phyloP scores from a whole-genome alignment of 208 protist species.

The Blechomonas ayalai region DNA sequence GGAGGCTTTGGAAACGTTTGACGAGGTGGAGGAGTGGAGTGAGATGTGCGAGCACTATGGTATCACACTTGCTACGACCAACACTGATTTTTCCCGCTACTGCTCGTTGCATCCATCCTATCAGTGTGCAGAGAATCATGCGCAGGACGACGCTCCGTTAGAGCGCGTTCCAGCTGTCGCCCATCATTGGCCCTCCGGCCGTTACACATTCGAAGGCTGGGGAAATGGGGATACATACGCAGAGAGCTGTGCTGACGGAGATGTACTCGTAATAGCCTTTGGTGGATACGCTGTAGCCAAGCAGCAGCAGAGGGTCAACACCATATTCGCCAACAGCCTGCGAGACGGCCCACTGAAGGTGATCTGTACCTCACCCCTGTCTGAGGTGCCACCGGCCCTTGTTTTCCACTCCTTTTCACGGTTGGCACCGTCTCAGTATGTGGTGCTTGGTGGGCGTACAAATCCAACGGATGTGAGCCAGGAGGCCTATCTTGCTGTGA shows the following conservation, averaged over 20 bases:
- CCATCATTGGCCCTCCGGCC: constrained; percentile 60
- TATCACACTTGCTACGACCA: constrained; percentile 62
- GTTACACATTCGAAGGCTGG: constrained; percentile 80
- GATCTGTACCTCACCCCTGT: background rate
- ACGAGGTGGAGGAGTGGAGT: constrained; percentile 84
- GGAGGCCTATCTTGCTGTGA: constrained; percentile 36
- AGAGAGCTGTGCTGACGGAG: constrained; percentile 21
- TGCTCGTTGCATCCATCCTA: constrained; percentile 9
- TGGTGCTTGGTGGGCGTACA: constrained; percentile 79
- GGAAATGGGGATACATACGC: constrained; percentile 51
- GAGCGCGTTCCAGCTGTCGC: background rate
- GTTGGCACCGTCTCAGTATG: constrained; percentile 29
- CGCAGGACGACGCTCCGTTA: background rate
- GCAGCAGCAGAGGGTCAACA: constrained; percentile 53
- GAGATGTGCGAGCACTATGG: constrained; percentile 92
- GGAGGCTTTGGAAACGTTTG: constrained; percentile 73
- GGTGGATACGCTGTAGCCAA: constrained; percentile 61
- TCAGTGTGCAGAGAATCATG: background rate
- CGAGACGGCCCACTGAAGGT: constrained; percentile 58
- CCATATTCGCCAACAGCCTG: constrained; percentile 58
- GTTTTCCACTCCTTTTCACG: constrained; percentile 72
- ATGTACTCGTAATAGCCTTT: constrained; percentile 63
- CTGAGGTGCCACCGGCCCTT: constrained; percentile 26
- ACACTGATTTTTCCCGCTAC: constrained; percentile 4
- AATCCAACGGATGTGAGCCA: constrained; percentile 43